Conservation (phyloP, 768 basidiomycete genomes). For the Scleroderma bovista region DNA sequence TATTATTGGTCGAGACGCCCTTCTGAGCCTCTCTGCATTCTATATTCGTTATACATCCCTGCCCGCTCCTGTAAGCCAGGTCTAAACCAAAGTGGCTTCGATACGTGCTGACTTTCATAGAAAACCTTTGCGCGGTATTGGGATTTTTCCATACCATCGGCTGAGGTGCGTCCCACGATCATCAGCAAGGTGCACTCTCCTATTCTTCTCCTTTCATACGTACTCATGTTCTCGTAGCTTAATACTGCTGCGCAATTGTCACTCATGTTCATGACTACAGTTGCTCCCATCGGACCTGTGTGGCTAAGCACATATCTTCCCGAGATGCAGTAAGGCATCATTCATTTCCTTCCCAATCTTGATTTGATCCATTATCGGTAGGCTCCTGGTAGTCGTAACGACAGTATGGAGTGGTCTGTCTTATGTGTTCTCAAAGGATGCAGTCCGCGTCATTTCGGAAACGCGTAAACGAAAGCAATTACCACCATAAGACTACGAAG, state of each 20-base stretch:
- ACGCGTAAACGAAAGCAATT: constrained; percentile 27
- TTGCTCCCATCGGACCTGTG: constrained; percentile 69
- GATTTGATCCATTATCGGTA: constrained; percentile 27
- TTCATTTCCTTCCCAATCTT: background rate
- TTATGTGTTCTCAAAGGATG: constrained; percentile 71
- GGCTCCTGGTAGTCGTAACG: constrained; percentile 83
- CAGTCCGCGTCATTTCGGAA: constrained; percentile 54
- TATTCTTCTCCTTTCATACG: background rate
- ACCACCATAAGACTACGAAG: constrained; percentile 9
- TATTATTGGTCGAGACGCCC: constrained; percentile 85
- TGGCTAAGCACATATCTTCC: constrained; percentile 52
- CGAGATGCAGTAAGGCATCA: constrained; percentile 64
- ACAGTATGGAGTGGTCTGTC: constrained; percentile 90
- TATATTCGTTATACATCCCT: constrained; percentile 90
- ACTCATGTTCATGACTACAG: constrained; percentile 85
- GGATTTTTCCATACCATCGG: constrained; percentile 94
- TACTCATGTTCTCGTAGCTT: constrained; percentile 41
- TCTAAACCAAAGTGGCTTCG: constrained; percentile 1
- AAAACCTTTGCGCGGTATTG: constrained; percentile 93
- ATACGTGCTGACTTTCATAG: constrained; percentile 32
- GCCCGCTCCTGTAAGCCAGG: constrained; percentile 64
- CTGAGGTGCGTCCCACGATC: constrained; percentile 87
- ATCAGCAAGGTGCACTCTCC: constrained; percentile 73
- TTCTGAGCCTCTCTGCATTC: constrained; percentile 84
- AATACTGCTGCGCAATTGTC: constrained; percentile 91